Evolutionary conservation across 192 early-diverging fungal genomes (phyloP).

Genomic region (Mortierella alpina): DNA sequence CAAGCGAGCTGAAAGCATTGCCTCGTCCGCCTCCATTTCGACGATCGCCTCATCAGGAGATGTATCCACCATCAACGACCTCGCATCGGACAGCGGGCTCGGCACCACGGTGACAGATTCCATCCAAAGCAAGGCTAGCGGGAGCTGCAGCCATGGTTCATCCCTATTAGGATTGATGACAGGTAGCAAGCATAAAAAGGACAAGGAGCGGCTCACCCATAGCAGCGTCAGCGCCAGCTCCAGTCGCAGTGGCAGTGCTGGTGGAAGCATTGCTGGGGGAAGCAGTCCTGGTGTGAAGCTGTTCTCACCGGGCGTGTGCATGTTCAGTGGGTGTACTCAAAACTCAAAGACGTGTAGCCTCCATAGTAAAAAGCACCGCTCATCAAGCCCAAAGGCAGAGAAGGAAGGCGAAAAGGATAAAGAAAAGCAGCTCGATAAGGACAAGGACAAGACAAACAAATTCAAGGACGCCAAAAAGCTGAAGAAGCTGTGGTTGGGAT

Average conservation of each 20-base stretch:
- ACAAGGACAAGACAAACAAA: conserved; percentile 9
- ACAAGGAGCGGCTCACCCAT: conserved; percentile 24
- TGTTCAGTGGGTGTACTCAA: conserved; percentile 38
- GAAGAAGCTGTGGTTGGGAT: conserved; percentile 14
- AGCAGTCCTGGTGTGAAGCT: conserved; percentile 28
- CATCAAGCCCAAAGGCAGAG: not conserved
- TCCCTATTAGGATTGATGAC: conserved; percentile 30
- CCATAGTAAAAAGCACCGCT: conserved; percentile 29
- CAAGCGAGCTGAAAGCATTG: conserved; percentile 29
- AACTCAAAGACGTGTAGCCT: conserved; percentile 31
- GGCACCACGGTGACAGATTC: conserved; percentile 4
- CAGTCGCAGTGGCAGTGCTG: conserved; percentile 24
- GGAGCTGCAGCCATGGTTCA: not conserved
- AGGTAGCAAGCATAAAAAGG: conserved; percentile 27
- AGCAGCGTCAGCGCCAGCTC: conserved; percentile 26
- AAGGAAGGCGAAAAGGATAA: conserved; percentile 9
- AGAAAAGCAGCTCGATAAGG: conserved; percentile 4
- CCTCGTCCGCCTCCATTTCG: conserved; percentile 38
- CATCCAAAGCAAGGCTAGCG: not conserved
- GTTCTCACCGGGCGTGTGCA: conserved; percentile 20
- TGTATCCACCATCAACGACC: conserved; percentile 28
- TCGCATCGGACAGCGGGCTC: conserved; percentile 15
- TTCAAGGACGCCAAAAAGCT: not conserved
- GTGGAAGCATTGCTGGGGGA: conserved; percentile 15
- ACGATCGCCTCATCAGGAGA: conserved; percentile 32